Evolutionary conservation across 495 filamentous ascomycete species (phyloP), one percentile per base, ranked within the genome.

Genomic region (Pseudoneurospora amorphoporcata): DNA sequence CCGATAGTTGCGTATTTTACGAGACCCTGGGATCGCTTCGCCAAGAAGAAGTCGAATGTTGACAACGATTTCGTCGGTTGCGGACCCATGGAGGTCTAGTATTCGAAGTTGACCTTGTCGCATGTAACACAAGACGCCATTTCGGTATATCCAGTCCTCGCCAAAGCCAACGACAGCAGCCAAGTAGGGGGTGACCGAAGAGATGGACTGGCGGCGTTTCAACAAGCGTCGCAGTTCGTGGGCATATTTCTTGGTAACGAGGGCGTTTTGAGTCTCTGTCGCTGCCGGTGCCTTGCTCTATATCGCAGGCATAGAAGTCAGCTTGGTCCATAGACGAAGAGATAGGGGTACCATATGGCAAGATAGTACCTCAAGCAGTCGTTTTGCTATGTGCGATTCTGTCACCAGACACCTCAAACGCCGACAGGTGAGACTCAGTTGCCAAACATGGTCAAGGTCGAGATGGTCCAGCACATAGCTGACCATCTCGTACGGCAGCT

Each of bases 101-200:
- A 92, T 78, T n/a, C 91, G 89, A 43, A 94, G 83, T 77, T 86
- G 81, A 12, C 84, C 82, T 23, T 80, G 79, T 35, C 83, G 77
- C 10, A 87, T 83, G 75, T 93, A 91, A 72, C 87, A 90, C 8
- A 93, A 81, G 4, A 87, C 80, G 19, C 92, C 91, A 37, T 89
- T 83, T 37, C 83, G 79, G 78, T 91, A 93, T 8, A 89, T 76
- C 81, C 90, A 93, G 9, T 85, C 83, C 35, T 87, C 83, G 6
- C 86, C 89, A 69, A 89, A 83, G 14, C 86, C 90, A 14, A 93
- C 76, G 3, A 89, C 82, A 0, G 85, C 85, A 9, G 87, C 86
- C 1, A 88, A 84, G 74, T 88, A 93, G 0, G 92, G 92, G 6
- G 83, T 78, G 37, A 90, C 89, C 2, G 83, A 88, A 5, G 89